Evolutionary conservation across 441 rosid genomes (phyloP), one percentile per base, ranked within the genome.

Genomic region (Adansonia grandidieri): DNA sequence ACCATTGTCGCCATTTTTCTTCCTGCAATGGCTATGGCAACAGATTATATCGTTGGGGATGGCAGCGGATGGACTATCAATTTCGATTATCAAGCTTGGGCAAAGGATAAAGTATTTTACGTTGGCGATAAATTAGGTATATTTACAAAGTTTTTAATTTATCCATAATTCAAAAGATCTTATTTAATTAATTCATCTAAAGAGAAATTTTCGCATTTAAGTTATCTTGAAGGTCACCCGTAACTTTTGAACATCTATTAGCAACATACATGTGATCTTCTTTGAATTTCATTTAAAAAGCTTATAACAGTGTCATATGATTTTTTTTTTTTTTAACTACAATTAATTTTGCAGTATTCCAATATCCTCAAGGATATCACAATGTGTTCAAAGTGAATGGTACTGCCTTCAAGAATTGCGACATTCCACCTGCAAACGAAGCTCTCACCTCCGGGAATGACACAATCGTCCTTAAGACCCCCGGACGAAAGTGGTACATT

Each of bases 61-160:
- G 53, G 54, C 0, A 1, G 51, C 0, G 84, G 85, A 17, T 87
- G 87, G 90, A 85, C 74, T 0, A 4, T 9, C 20, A 73, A 45
- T 8, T 74, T 51, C 40, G 47, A 89, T 64, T 86, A 84, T 74
- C 37, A 67, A 19, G 42, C 44, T 14, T 89, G 90, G 90, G 86
- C 89, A 28, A 58, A 72, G 6, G 85, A 61, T 71, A 86, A 82
- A 65, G 80, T 50, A 10, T 87, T 87, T 68, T 17, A 1, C 0
- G 80, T 87, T 22, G 89, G 88, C 0, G 90, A 89, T 63, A 74
- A 14, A 48, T 69, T 86, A 45, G 83, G 89, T 87, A 80, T 6
- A 7, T 66, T 0, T 17, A 1, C 28, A 22, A 10, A 28, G 32
- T 28, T 28, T 28, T 28, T 28, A 28, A 28, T 28, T 28, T 28